Percentiles rank a stretch among this genome's conserved stretches.
phyloP scores from a whole-genome alignment of 495 filamentous ascomycete species.

The Lasiosphaeria miniovina region DNA sequence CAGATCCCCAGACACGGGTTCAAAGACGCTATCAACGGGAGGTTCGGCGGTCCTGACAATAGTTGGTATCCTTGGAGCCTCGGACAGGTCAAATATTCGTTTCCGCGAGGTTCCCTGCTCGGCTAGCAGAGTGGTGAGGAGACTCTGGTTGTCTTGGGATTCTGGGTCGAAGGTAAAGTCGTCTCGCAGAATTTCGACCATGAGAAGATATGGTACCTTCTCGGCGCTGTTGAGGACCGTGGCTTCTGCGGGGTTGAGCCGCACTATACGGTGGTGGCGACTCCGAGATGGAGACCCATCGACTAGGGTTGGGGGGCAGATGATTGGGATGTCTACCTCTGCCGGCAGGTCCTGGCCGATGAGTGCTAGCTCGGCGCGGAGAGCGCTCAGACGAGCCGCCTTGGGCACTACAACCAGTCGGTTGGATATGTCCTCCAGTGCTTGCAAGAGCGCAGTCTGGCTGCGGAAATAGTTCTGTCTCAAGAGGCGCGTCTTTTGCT shows the following conservation, averaged over 20 bases:
- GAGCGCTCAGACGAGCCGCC: slow-evolving; percentile 68
- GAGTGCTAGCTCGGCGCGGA: slow-evolving; percentile 70
- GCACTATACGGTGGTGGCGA: slow-evolving; percentile 69
- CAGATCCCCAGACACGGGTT: slow-evolving; percentile 67
- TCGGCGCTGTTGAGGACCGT: slow-evolving; percentile 77
- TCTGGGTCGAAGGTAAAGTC: slow-evolving; percentile 74
- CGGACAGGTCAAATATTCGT: slow-evolving; percentile 65
- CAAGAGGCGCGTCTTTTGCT: slow-evolving; percentile 60
- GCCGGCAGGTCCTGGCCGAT: slow-evolving; percentile 70
- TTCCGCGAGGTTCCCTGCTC: slow-evolving; percentile 57
- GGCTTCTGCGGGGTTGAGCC: slow-evolving; percentile 72
- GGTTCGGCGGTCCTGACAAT: slow-evolving; percentile 34
- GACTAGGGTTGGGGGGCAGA: slow-evolving; percentile 65
- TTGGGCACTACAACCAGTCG: slow-evolving; percentile 71
- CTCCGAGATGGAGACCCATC: slow-evolving; percentile 62
- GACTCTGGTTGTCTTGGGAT: slow-evolving; percentile 58
- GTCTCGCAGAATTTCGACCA: slow-evolving; percentile 71
- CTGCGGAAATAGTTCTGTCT: slow-evolving; percentile 72
- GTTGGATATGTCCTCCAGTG: slow-evolving; percentile 74
- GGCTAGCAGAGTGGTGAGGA: slow-evolving; percentile 57
- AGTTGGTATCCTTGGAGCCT: slow-evolving; percentile 34
- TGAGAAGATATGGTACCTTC: slow-evolving; percentile 71
- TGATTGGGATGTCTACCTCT: slow-evolving; percentile 73
- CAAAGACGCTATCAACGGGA: slow-evolving; percentile 70
- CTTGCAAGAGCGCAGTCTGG: slow-evolving; percentile 68